Base-by-base conservation (phyloP, 2,329 filamentous ascomycete species). In the Nannizzia gypsea region DNA sequence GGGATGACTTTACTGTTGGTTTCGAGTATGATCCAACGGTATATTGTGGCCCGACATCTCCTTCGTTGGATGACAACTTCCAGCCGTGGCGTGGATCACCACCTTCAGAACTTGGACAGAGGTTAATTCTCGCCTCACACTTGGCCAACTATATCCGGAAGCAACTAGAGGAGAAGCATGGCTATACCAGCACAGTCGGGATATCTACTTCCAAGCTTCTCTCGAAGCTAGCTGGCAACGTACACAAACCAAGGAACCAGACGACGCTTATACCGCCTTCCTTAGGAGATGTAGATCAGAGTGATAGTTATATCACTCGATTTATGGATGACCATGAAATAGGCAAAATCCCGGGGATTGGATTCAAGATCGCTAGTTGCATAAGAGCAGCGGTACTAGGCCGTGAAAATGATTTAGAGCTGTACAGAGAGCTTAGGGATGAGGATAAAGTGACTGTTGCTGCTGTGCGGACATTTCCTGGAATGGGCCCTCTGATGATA, bases 151-250 rank as follows among this genome's bases (percentile, higher is more conserved):
- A 92, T 69, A 72, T 97, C 26, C 85, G 92, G 11, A 76, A 80
- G 60, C 81, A 83, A 67, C 77, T 97, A 9, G 88, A 95, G 67
- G 77, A 84, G 52, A 79, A 89, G 52, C 86, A 85, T 67, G 89
- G 90, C 1, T 96, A 92, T 73, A 96, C 90, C 0, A 87, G 87
- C 28, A 92, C 91, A 0, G 90, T 89, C 46, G 92, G 92, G 3
- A 84, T 97, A 22, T 87, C 90, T 1, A 95, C 89, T 0, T 92
- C 87, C 68, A 97, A 97, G 72, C 73, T 92, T 3, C 78, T 96
- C 9, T 84, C 88, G 61, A 97, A 97, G 72, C 80, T 97, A 13
- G 88, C 85, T 8, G 92, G 92, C 11, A 88, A 84, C 70, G 77
- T 86, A 61, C 84, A 96, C 70, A 97, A 97, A 74, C 92, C 92